These are phyloP conservation scores for Dipodascus albidus DNA, from an alignment of 805 yeast species.

Conservation along the genomic window DNA sequence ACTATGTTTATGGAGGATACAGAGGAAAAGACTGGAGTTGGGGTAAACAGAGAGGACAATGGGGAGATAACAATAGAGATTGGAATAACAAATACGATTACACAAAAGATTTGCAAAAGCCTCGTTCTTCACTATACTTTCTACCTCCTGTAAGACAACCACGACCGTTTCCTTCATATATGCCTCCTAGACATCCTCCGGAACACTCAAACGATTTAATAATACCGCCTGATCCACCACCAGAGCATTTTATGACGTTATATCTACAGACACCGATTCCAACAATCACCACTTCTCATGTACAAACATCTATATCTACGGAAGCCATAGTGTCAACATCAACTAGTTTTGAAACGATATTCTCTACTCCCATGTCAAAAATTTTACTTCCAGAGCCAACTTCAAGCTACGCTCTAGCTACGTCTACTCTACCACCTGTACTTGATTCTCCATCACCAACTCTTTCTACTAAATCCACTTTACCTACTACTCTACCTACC, in stretches of 20 bases:
- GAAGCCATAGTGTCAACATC: too few relatives aligned
- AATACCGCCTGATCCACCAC: background rate
- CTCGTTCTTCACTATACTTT: background rate
- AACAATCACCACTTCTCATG: too few relatives aligned
- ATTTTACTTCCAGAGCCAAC: too few relatives aligned
- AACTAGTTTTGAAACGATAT: too few relatives aligned
- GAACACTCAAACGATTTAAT: background rate
- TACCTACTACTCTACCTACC: too few relatives aligned
- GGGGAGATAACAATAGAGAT: background rate
- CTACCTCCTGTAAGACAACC: background rate
- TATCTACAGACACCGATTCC: background rate
- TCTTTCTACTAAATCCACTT: too few relatives aligned
- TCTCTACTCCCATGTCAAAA: too few relatives aligned
- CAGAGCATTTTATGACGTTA: background rate
- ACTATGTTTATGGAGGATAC: background rate
- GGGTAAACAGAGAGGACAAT: background rate
- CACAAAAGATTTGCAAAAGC: background rate
- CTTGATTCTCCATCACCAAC: too few relatives aligned
- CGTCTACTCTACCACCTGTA: too few relatives aligned
- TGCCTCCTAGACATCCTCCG: background rate
- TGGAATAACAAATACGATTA: background rate
- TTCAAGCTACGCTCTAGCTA: too few relatives aligned
- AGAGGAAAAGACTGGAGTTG: background rate
- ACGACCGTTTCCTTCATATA: too few relatives aligned
- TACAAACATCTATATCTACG: too few relatives aligned